Base-by-base conservation (phyloP, 345 rosid genomes). In the Carallia pectinifolia region DNA sequence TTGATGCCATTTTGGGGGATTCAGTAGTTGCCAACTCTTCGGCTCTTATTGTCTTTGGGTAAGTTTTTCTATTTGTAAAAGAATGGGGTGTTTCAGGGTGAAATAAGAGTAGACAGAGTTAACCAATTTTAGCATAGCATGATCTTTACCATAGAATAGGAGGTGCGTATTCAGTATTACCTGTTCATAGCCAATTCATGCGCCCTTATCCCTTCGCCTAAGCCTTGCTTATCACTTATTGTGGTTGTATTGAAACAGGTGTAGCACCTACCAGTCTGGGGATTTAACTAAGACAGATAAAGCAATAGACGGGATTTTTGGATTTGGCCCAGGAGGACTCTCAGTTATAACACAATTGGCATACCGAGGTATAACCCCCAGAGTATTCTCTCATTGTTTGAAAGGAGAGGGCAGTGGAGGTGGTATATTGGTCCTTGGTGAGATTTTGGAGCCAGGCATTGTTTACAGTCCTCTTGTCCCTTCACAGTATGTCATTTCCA, bases 31-130 rank as follows among this genome's bases (percentile, higher is more conserved):
- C 85, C 53, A 95, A 95, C 73, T 90, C 97, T 53, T 90, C 99
- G 1, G 97, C 99, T 75, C 76, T 82, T 6, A 64, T 92, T 62
- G 85, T 80, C 67, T 92, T 95, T 50, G 97, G 99, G 99, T 95
- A 81, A 85, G 93, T 19, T 78, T 37, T 56, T 67, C 61, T 54
- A 64, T 23, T 54, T 62, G 37, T 7, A 65, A 29, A 27, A 10
- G 53, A n/a, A 67, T 52, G 48, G 52, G 70, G 48, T 2, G 31
- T 53, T 23, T 53, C 36, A 61, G 61, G 39, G 54, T 64, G 36
- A 30, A 27, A 68, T n/a, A 27, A 5, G 58, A 40, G 48, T 17
- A 1, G 34, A 15, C 54, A 52, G 19, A 48, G 18, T 64, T 44
- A 13, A 15, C 16, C 12, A 12, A 13, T 44, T 44, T 4, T 44